Conservation (phyloP, 1,284 basidiomycete species). For the Golubevia pallescens region DNA sequence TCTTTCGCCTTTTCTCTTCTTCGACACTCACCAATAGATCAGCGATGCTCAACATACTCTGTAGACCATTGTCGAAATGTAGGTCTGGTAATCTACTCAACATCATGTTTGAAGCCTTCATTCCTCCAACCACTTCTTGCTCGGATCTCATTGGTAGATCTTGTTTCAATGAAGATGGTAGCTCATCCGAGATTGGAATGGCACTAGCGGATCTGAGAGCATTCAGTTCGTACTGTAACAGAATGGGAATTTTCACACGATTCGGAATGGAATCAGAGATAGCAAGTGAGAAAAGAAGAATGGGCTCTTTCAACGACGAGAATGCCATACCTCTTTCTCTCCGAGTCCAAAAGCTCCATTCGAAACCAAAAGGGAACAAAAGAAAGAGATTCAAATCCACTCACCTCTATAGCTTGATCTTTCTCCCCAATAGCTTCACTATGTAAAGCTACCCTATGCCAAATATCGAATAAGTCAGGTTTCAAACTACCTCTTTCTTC, state of each 20-base stretch:
- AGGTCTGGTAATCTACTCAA: constrained; percentile 34
- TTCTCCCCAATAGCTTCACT: too few relatives aligned
- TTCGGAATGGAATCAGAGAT: not conserved
- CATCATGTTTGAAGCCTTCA: constrained; percentile 4
- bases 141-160: not conserved
- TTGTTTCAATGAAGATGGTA: not conserved
- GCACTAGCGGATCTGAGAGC: constrained; percentile 29
- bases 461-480: constrained; percentile 47
- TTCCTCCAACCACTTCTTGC: too few relatives aligned
- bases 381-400: too few relatives aligned
- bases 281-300: not conserved
- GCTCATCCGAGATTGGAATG: constrained; percentile 1
- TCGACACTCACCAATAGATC: constrained; percentile 7
- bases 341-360: constrained; percentile 24
- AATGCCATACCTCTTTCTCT: constrained; percentile 11
- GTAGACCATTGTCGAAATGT: constrained; percentile 45
- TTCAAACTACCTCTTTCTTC: constrained; percentile 20
- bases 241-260: not conserved
- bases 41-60: constrained; percentile 34
- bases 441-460: constrained; percentile 32
- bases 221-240: constrained; percentile 15
- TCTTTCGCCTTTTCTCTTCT: too few relatives aligned
- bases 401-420: too few relatives aligned
- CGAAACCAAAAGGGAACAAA: too few relatives aligned
- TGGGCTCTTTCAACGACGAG: constrained; percentile 3